Evolutionary conservation across 1,139 yeast species (phyloP), one percentile per base, ranked within the genome.

Genomic region (Scheffersomyces cryptocercus): DNA sequence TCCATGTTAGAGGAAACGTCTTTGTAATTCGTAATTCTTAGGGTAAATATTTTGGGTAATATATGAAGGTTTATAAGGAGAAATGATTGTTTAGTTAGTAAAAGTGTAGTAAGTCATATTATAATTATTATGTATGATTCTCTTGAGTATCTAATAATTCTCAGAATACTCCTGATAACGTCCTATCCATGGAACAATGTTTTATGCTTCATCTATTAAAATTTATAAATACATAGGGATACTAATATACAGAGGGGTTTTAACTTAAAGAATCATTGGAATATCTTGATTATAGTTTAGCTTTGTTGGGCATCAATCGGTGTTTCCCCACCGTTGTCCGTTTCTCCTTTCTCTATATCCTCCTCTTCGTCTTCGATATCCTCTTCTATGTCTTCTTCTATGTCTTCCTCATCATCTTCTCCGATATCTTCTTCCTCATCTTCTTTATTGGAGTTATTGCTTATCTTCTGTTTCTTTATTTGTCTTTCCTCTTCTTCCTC

Each of bases 401-500:
- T 36, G 11, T 43, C 50, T 30, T 31, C 43, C n/a, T 40, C 40
- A 9, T 38, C 42, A 16, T 40, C 39, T 13, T 28, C 42, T 5
- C 38, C 32, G 26, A 30, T 30, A n/a, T 36, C 39, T 28, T 36
- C 40, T 16, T 41, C 43, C 16, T 30, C 43, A 15, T 42, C 40
- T 14, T 35, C 37, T 13, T 48, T 49, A 11, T 45, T 49, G 29
- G 37, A 44, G 10, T 35, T 43, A 12, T 39, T 46, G 9, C 37
- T 40, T 12, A 30, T 45, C 42, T 30, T 44, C 44, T 7, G 35
- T 13, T 26, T 42, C 47, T 24, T 20, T 36, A 20, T 30, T 36
- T n/a, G 35, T 14, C 35, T 40, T 8, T 42, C 50, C 14, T 54
- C 64, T 5, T 61, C 75, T 6, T 65, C 77, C 12, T 62, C 75